phyloP scores from a whole-genome alignment of 768 basidiomycete species.

The Grammothele lineata region DNA sequence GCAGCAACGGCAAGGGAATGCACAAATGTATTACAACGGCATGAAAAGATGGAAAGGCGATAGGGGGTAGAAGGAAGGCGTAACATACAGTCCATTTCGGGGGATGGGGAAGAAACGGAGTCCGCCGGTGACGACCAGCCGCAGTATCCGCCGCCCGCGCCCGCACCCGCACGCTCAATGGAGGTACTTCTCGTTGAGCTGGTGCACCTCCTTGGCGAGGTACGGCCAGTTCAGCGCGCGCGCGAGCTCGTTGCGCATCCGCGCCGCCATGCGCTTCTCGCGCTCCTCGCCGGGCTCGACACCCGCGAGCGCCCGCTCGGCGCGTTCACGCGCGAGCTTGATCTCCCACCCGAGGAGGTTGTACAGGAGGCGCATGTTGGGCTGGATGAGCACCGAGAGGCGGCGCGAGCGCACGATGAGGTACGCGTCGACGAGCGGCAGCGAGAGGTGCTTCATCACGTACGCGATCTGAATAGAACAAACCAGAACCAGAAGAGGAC shows the following conservation, averaged over 20 bases:
- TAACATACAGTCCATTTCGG: no score
- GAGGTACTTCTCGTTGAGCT: slow-evolving; percentile 82
- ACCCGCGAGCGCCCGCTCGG: slow-evolving; percentile 30
- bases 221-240: slow-evolving; percentile 80
- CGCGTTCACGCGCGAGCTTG: slow-evolving; percentile 76
- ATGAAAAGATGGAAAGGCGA: no score
- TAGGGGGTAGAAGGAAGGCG: no score
- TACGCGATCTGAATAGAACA: slow-evolving; percentile 70
- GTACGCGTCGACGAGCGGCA: slow-evolving; percentile 91
- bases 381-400: slow-evolving; percentile 88
- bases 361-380: slow-evolving; percentile 93
- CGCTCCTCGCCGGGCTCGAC: slow-evolving; percentile 35
- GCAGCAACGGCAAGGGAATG: no score
- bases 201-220: slow-evolving; percentile 80
- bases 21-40: no score
- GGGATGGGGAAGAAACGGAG: no score
- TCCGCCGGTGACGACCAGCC: no score
- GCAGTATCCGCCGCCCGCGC: no score
- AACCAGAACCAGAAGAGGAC: neutral
- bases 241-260: slow-evolving; percentile 53
- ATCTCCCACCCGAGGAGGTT: slow-evolving; percentile 95
- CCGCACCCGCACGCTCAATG: slow-evolving; percentile 23
- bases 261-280: slow-evolving; percentile 22
- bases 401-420: slow-evolving; percentile 87
- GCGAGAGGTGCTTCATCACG: slow-evolving; percentile 86